phyloP scores from a whole-genome alignment of 2,329 filamentous ascomycete genomes.

The Sporothrix phasma region DNA sequence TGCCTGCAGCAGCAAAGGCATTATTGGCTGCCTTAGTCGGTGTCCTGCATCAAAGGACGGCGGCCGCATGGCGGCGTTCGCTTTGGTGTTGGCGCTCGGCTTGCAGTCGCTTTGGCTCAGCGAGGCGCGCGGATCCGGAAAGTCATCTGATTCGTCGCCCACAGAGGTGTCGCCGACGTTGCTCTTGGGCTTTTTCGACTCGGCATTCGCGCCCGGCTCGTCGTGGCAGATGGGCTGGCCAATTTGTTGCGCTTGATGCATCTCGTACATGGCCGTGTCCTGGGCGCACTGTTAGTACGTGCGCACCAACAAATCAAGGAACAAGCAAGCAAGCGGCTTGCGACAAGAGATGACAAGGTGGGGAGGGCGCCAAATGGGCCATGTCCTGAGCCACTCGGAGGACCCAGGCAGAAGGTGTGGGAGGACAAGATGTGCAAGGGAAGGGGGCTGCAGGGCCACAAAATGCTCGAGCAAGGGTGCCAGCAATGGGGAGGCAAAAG shows the following conservation, averaged over 20 bases:
- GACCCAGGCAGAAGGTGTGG: constrained; percentile 10
- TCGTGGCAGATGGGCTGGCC: constrained; percentile 98
- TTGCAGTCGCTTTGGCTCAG: constrained; percentile 38
- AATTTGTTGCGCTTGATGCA: constrained; percentile 98
- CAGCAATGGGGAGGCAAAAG: background rate
- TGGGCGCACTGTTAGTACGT: constrained; percentile 31
- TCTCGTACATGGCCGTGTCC: constrained; percentile 91
- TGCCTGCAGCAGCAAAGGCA: constrained; percentile 30
- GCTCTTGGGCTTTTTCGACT: constrained; percentile 69
- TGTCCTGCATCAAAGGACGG: constrained; percentile 32
- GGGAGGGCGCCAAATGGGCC: constrained; percentile 22
- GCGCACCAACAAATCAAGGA: constrained; percentile 13
- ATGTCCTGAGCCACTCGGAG: background rate
- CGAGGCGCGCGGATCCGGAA: constrained; percentile 45
- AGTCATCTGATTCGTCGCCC: constrained; percentile 51
- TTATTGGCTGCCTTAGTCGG: constrained; percentile 33
- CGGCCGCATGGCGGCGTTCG: constrained; percentile 46
- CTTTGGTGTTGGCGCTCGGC: background rate
- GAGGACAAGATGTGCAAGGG: constrained; percentile 13
- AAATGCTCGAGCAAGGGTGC: constrained; percentile 3
- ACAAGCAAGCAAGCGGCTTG: background rate
- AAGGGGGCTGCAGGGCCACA: background rate
- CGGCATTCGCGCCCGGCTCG: constrained; percentile 80
- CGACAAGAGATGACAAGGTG: background rate
- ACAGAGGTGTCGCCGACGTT: constrained; percentile 44